Evolutionary conservation across 176 grass and related monocot species (phyloP).

Genomic region (Pontederia paniculata): DNA sequence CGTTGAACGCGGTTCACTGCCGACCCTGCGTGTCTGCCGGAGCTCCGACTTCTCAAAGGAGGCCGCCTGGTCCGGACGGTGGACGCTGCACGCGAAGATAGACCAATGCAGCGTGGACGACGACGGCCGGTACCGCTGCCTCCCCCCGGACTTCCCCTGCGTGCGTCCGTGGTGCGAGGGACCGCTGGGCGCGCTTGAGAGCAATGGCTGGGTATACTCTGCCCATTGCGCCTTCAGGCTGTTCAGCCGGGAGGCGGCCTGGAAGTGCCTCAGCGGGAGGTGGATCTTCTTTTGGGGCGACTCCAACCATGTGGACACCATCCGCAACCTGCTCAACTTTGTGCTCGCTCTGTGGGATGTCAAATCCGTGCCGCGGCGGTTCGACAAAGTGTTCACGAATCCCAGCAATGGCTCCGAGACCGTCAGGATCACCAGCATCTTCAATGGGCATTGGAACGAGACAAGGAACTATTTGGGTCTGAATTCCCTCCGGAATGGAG

Average conservation of each 20-base stretch:
- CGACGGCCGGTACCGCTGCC: constrained; percentile 72
- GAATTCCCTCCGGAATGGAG: constrained; percentile 54
- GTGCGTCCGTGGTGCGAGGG: constrained; percentile 76
- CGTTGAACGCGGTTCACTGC: constrained; percentile 25
- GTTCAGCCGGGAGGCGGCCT: constrained; percentile 49
- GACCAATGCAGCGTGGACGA: constrained; percentile 43
- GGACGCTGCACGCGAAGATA: constrained; percentile 65
- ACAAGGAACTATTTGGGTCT: constrained; percentile 78
- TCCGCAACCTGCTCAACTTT: constrained; percentile 67
- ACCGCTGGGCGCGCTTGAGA: constrained; percentile 62
- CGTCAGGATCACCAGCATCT: constrained; percentile 78
- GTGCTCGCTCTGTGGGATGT: constrained; percentile 59
- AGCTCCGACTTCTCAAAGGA: constrained; percentile 42
- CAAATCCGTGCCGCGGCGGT: constrained; percentile 43
- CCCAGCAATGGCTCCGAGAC: constrained; percentile 30
- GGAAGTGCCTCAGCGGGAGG: constrained; percentile 69
- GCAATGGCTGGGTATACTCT: constrained; percentile 98
- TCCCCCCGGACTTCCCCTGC: constrained; percentile 38
- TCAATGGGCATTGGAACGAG: constrained; percentile 95
- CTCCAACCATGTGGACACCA: constrained; percentile 96
- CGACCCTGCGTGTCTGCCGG: constrained; percentile 38
- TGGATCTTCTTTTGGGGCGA: constrained; percentile 99
- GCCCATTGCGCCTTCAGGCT: constrained; percentile 86
- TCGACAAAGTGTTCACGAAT: constrained; percentile 50
- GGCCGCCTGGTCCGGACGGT: constrained; percentile 61